Evolutionary conservation across 2,329 filamentous ascomycete genomes (phyloP).

Genomic region (Didymella lethalis): DNA sequence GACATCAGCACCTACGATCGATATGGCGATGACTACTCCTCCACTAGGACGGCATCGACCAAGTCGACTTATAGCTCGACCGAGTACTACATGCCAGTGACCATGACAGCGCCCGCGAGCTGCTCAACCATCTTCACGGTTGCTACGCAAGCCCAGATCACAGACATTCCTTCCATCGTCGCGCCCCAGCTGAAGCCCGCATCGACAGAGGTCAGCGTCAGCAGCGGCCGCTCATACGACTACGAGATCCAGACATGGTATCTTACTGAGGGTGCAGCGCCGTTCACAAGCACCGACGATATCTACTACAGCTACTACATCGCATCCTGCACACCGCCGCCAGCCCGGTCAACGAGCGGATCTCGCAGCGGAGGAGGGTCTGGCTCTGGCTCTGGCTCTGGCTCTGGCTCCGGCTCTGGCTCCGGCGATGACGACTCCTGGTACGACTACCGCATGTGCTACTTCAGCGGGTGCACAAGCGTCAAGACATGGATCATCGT

Average conservation of each 20-base stretch:
- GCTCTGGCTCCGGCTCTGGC: not conserved
- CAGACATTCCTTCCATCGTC: constrained; percentile 34
- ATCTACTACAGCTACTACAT: constrained; percentile 40
- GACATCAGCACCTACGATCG: constrained; percentile 30
- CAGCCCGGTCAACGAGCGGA: constrained; percentile 19
- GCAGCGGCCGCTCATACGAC: constrained; percentile 17
- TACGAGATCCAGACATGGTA: constrained; percentile 38
- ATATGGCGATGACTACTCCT: constrained; percentile 14
- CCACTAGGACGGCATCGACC: constrained; percentile 18
- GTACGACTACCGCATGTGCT: constrained; percentile 18
- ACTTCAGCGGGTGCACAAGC: constrained; percentile 23
- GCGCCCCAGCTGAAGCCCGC: constrained; percentile 35
- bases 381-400: not conserved
- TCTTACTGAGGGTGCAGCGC: constrained; percentile 36
- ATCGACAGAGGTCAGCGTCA: constrained; percentile 26
- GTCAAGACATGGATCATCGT: constrained; percentile 41
- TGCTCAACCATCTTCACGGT: constrained; percentile 39
- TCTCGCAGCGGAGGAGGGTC: constrained; percentile 10
- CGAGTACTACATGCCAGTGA: constrained; percentile 40
- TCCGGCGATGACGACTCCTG: constrained; percentile 11
- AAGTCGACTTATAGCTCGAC: constrained; percentile 20
- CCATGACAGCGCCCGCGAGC: constrained; percentile 40
- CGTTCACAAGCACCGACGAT: constrained; percentile 30
- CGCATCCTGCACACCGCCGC: constrained; percentile 32
- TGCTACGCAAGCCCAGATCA: constrained; percentile 29